phyloP scores from a whole-genome alignment of 2,329 filamentous ascomycete species.

The Aplosporella prunicola region DNA sequence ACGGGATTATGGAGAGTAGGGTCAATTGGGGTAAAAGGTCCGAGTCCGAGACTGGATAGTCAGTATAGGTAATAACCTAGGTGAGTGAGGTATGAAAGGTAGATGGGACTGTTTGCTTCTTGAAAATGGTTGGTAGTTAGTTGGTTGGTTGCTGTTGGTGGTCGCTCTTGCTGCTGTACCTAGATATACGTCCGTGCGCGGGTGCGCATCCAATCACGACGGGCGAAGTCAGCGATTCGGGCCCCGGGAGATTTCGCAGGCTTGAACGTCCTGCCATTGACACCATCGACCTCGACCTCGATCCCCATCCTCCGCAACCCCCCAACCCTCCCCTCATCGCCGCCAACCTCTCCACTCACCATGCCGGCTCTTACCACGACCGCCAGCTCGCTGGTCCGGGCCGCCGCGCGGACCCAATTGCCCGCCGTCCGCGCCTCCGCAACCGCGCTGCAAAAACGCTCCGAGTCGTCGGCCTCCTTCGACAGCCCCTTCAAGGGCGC shows the following conservation, averaged over 20 bases:
- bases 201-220: too few relatives aligned
- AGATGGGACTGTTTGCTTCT: too few relatives aligned
- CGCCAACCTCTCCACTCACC: conserved; percentile 21
- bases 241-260: conserved; percentile 8
- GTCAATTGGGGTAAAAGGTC: too few relatives aligned
- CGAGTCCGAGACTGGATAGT: too few relatives aligned
- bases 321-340: conserved; percentile 13
- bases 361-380: conserved; percentile 42
- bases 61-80: too few relatives aligned
- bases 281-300: conserved; percentile 7
- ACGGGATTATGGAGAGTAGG: too few relatives aligned
- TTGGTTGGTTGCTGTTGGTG: too few relatives aligned
- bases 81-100: too few relatives aligned
- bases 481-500: conserved; percentile 48
- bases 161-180: too few relatives aligned
- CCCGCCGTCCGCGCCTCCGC: conserved; percentile 38
- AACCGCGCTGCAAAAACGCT: conserved; percentile 34
- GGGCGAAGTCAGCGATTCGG: too few relatives aligned
- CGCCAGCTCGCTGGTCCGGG: conserved; percentile 38
- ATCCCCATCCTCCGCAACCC: conserved; percentile 16
- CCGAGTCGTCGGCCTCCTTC: conserved; percentile 35
- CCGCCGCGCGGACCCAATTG: conserved; percentile 38
- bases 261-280: conserved; percentile 8
- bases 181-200: too few relatives aligned
- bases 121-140: too few relatives aligned